A percentile compares a stretch with the other conserved stretches of the same genome.
Conservation (phyloP, 2,329 filamentous ascomycete species). For the Pseudogymnoascus pannorum region DNA sequence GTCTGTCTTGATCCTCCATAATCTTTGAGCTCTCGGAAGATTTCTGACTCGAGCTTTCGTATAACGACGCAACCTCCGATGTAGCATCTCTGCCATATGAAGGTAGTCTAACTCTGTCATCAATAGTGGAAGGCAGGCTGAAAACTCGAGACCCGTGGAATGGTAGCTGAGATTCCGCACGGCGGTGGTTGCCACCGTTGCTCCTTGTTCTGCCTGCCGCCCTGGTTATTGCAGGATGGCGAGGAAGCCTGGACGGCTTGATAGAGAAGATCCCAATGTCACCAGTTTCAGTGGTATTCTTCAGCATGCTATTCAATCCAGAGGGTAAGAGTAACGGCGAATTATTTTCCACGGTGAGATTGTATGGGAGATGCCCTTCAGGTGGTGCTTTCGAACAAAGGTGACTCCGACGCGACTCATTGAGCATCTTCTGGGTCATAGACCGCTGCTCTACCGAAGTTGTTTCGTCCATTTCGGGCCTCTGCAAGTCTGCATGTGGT, state of each 20-base stretch:
- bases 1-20: conserved; percentile 37
- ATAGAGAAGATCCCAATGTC: conserved; percentile 56
- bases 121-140: conserved; percentile 30
- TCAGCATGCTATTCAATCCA: conserved; percentile 57
- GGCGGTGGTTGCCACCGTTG: conserved; percentile 12
- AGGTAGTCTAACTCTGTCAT: conserved; percentile 39
- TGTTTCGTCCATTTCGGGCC: background rate
- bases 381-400: background rate
- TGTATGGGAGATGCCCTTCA: background rate
- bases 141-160: conserved; percentile 10
- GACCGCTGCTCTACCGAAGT: background rate
- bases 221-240: conserved; percentile 19
- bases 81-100: conserved; percentile 41
- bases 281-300: conserved; percentile 59
- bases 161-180: conserved; percentile 6
- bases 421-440: background rate
- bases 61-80: conserved; percentile 50
- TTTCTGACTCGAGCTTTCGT: conserved; percentile 43
- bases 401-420: background rate
- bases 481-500: background rate
- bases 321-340: conserved; percentile 41
- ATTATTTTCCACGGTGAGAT: conserved; percentile 20
- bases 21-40: conserved; percentile 38
- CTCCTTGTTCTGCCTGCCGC: conserved; percentile 16
- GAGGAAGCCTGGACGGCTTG: conserved; percentile 31